phyloP scores from a whole-genome alignment of 257 asterid genomes.

The Nicotiana benthamiana region DNA sequence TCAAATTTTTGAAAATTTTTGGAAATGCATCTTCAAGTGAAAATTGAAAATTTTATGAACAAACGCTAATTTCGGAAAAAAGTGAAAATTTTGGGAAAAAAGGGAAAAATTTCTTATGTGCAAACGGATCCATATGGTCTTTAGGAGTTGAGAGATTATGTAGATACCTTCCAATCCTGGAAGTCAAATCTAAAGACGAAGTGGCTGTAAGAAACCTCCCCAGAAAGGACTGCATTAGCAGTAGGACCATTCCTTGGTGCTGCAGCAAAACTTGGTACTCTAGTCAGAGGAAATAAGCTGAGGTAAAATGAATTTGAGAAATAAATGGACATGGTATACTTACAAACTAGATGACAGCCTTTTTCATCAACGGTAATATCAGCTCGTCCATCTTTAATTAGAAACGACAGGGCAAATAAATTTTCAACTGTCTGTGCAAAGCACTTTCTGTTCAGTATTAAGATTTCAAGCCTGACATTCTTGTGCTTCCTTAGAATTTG shows the following conservation, averaged over 20 bases:
- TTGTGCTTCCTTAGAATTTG: conserved; percentile 50
- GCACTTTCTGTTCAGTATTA: conserved; percentile 54
- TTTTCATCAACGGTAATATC: conserved; percentile 46
- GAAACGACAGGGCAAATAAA: conserved; percentile 78
- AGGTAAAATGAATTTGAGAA: not conserved
- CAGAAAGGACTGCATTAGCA: conserved; percentile 53
- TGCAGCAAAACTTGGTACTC: conserved; percentile 18
- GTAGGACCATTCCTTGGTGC: conserved; percentile 85
- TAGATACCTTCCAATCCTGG: conserved; percentile 77
- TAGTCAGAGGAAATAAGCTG: not conserved
- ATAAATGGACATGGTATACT: conserved; percentile 9
- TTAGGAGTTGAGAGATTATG: not conserved
- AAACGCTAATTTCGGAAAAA: no score
- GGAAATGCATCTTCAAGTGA: no score
- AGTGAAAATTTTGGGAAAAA: no score
- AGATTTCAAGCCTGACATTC: conserved; percentile 55
- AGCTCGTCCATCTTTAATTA: conserved; percentile 85
- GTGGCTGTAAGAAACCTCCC: conserved; percentile 58
- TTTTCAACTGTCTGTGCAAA: conserved; percentile 94
- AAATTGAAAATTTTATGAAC: no score
- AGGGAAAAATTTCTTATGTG: no score
- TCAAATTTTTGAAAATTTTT: no score
- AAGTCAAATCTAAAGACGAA: conserved; percentile 73
- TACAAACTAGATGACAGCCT: conserved; percentile 68
- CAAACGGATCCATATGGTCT: not conserved